Evolutionary conservation across 129 eudicot genomes (phyloP).

Genomic region (Centella asiatica): DNA sequence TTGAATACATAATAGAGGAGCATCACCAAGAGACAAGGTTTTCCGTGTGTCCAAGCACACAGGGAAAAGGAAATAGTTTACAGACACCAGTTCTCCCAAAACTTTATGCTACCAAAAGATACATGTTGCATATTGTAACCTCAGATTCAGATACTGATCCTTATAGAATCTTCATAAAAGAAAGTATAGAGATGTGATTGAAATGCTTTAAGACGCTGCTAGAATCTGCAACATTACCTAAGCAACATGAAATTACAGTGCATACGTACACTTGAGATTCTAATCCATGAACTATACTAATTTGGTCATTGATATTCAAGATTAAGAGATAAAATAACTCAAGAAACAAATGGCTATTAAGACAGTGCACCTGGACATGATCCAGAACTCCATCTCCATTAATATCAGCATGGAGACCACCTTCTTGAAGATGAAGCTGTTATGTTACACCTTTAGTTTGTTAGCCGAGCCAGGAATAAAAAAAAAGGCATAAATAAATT

Average conservation of each 20-base stretch:
- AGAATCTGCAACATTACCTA: too few relatives aligned
- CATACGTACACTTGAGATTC: too few relatives aligned
- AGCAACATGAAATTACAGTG: too few relatives aligned
- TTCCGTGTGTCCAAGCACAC: background rate
- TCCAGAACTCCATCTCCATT: conserved; percentile 99
- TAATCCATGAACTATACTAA: too few relatives aligned
- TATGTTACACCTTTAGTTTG: conserved; percentile 1
- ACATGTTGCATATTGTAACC: too few relatives aligned
- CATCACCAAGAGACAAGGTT: background rate
- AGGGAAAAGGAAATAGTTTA: background rate
- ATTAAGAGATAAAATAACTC: background rate
- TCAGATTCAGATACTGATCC: too few relatives aligned
- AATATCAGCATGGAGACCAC: conserved; percentile 98
- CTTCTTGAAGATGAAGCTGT: conserved; percentile 98
- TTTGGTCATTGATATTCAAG: too few relatives aligned
- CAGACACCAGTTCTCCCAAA: too few relatives aligned
- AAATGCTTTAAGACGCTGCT: background rate
- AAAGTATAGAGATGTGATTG: background rate
- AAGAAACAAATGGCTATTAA: background rate
- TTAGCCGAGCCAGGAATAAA: background rate
- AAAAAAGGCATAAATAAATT: background rate
- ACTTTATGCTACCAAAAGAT: too few relatives aligned
- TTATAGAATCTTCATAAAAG: too few relatives aligned
- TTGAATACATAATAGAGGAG: background rate
- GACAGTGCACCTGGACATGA: conserved; percentile 77